Conservation (phyloP, 2,329 filamentous ascomycete species). For the Diaporthe citri region DNA sequence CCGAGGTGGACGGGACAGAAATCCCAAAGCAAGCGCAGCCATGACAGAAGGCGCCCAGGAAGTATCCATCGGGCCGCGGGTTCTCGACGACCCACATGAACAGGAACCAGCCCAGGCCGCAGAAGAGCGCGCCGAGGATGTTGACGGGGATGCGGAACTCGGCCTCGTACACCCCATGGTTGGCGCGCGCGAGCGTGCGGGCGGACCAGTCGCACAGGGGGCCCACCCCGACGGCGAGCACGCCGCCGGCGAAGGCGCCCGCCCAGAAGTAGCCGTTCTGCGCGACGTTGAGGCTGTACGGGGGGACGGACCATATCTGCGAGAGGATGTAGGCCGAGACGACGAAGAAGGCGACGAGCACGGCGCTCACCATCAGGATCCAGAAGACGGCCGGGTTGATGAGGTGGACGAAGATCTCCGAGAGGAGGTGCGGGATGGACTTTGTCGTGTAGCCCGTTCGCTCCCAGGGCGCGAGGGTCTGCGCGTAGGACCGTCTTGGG, state of each 20-base stretch:
- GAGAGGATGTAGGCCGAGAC: constrained; percentile 42
- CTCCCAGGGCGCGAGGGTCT: constrained; percentile 30
- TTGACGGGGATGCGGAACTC: constrained; percentile 44
- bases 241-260: constrained; percentile 54
- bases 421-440: constrained; percentile 38
- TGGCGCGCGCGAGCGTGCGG: constrained; percentile 32
- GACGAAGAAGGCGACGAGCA: constrained; percentile 42
- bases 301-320: constrained; percentile 42
- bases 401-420: constrained; percentile 41
- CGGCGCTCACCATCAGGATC: constrained; percentile 43
- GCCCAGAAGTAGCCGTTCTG: constrained; percentile 58
- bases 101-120: constrained; percentile 42
- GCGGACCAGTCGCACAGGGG: constrained; percentile 44
- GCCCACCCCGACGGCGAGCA: constrained; percentile 51
- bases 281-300: constrained; percentile 52
- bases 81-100: constrained; percentile 43
- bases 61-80: constrained; percentile 39
- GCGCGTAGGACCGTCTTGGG: constrained; percentile 24
- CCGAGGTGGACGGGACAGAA: constrained; percentile 42
- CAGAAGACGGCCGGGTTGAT: constrained; percentile 43
- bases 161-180: constrained; percentile 42
- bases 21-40: constrained; percentile 42
- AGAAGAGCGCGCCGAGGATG: constrained; percentile 40
- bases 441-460: constrained; percentile 38
- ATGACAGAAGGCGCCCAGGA: constrained; percentile 40